Percentiles rank a stretch among this genome's conserved stretches.
These are phyloP conservation scores for Tetrapisispora namnaoensis DNA, from an alignment of 805 yeast genomes.

Conservation along the genomic window DNA sequence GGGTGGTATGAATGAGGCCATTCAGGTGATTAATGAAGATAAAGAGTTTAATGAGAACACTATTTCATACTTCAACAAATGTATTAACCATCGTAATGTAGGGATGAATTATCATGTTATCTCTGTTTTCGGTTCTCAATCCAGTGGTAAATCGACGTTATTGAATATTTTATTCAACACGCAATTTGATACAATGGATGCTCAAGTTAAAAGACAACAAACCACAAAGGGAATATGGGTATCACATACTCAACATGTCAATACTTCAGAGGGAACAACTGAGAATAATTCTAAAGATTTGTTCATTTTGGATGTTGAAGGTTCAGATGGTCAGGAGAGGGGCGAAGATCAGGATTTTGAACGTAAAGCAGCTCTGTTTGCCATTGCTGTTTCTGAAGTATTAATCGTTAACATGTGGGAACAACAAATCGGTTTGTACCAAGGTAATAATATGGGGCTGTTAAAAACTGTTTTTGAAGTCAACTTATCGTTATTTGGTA, in stretches of 20 bases:
- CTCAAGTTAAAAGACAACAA: constrained; percentile 62
- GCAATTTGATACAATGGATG: constrained; percentile 88
- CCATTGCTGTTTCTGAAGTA: constrained; percentile 83
- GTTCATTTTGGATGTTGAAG: constrained; percentile 94
- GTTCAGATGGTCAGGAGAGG: constrained; percentile 95
- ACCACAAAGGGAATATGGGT: constrained; percentile 84
- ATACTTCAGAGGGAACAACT: constrained; percentile 13
- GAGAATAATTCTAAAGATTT: constrained; percentile 30
- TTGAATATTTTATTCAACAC: constrained; percentile 82
- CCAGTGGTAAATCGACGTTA: constrained; percentile 92
- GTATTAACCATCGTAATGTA: constrained; percentile 27
- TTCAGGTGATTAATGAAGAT: constrained; percentile 46
- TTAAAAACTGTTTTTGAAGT: constrained; percentile 95
- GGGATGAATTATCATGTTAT: constrained; percentile 81
- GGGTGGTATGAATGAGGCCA: constrained; percentile 19
- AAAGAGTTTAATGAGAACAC: constrained; percentile 34
- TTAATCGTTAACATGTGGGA: constrained; percentile 94
- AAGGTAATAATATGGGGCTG: constrained; percentile 95
- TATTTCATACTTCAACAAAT: constrained; percentile 16
- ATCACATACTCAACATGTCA: constrained; percentile 43
- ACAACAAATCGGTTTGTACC: constrained; percentile 91
- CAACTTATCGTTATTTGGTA: constrained; percentile 74
- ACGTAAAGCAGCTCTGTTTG: constrained; percentile 91
- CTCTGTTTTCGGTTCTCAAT: constrained; percentile 94
- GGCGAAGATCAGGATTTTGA: constrained; percentile 99